These are phyloP conservation scores for Casuarina equisetifolia DNA, from an alignment of 306 rosid genomes.

Conservation along the genomic window DNA sequence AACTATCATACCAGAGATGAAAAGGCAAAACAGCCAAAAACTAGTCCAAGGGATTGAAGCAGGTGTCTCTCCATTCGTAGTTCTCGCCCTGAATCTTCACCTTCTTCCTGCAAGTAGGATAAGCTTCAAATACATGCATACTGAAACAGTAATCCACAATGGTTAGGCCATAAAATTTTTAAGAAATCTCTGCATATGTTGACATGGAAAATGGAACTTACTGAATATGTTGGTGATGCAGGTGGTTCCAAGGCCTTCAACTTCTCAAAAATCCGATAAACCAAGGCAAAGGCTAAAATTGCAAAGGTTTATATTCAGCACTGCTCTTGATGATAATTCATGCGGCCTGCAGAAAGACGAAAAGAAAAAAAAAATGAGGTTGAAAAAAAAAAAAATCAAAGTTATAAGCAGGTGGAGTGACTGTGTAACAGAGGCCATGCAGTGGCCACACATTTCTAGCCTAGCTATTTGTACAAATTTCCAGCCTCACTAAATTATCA, in stretches of 20 bases:
- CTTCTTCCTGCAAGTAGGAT: conserved; percentile 73
- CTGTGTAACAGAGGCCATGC: not conserved
- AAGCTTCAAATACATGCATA: conserved; percentile 28
- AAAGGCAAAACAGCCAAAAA: conserved; percentile 86
- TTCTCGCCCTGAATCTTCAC: conserved; percentile 85
- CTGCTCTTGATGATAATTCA: conserved; percentile 70
- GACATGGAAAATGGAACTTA: conserved; percentile 46
- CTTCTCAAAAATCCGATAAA: conserved; percentile 95
- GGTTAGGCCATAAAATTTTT: conserved; percentile 15
- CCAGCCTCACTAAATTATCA: not conserved
- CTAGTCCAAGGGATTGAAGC: conserved; percentile 78
- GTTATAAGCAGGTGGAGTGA: not conserved
- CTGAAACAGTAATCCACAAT: conserved; percentile 7
- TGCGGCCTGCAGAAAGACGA: conserved; percentile 62
- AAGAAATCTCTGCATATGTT: conserved; percentile 6
- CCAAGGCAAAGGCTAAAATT: conserved; percentile 82
- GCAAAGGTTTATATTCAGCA: conserved; percentile 87
- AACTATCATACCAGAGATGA: conserved; percentile 71
- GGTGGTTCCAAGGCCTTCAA: conserved; percentile 79
- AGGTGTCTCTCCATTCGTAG: conserved; percentile 90
- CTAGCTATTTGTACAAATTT: not conserved
- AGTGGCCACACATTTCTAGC: not conserved
- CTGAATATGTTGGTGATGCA: conserved; percentile 57
- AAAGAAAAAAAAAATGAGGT: conserved; percentile 25
- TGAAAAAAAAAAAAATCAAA: conserved; percentile 12